Evolutionary conservation across 2,329 filamentous ascomycete genomes (phyloP), one percentile per base, ranked within the genome.

Genomic region (Arthrobotrys musiformis): DNA sequence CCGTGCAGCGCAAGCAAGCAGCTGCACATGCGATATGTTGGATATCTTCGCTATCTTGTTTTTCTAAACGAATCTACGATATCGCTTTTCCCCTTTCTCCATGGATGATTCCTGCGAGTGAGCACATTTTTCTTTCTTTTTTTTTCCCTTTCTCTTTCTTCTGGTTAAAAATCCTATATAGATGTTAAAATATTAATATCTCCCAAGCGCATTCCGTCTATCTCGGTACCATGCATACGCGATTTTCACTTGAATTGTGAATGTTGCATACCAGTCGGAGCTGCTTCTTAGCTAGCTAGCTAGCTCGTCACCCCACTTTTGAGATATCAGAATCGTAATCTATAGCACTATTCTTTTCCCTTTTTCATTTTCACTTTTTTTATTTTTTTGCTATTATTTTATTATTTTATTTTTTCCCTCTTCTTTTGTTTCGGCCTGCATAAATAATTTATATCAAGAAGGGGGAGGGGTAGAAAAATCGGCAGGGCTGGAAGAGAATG

Each of bases 91-190:
- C 19, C 8, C 44, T 13, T 13, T 48, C 11, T 26, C 19, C 9
- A 24, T 24, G n/a, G n/a, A 35, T 35, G 11, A 15, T 50, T 69
- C 26, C 26, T 54, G 15, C 54, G 6, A n/a, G 40, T 64, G 68
- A 72, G 68, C 68, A 56, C 30, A 64, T 72, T 72, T 72, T 72
- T 58, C 58, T 64, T 72, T 64, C 64, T 72, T 11, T 2, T 40
- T 9, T 37, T 13, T 17, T 42, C n/a, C n/a, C 19, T 9, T 58
- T 35, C 30, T 35, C 30, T 35, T 35, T 11, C 11, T 11, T 35
- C 30, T 35, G 5, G 5, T 35, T 6, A 5, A 35, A 5, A 50
- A 50, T 50, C 46, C 28, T n/a, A n/a, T n/a, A n/a, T n/a, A n/a
- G n/a, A n/a, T n/a, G n/a, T n/a, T n/a, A n/a, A n/a, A n/a, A 58